Conservation (phyloP, 192 early-diverging fungal species). For the Mortierella hygrophila region DNA sequence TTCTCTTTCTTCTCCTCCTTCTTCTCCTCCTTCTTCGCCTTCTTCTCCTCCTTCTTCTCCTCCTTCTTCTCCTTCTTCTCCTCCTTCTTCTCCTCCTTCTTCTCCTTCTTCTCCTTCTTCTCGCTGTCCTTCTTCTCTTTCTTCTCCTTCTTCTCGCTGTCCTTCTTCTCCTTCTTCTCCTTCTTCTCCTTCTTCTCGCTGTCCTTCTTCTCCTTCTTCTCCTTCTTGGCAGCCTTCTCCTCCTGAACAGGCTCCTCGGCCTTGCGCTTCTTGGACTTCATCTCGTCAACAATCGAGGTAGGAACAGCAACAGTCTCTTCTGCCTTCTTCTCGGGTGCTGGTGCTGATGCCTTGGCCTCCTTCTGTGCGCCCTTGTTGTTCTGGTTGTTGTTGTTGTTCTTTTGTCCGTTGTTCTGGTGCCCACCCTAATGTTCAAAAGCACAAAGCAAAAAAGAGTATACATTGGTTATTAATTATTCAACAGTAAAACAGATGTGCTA, state of each 20-base stretch:
- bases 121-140: conserved; percentile 46
- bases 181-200: conserved; percentile 28
- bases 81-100: conserved; percentile 20
- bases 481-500: neutral
- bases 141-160: conserved; percentile 25
- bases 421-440: conserved; percentile 15
- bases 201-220: conserved; percentile 47
- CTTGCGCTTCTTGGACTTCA: conserved; percentile 59
- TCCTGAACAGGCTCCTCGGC: conserved; percentile 39
- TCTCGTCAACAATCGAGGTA: conserved; percentile 54
- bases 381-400: conserved; percentile 28
- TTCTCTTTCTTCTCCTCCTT: conserved; percentile 33
- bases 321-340: conserved; percentile 6
- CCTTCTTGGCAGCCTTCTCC: conserved; percentile 13
- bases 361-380: conserved; percentile 27
- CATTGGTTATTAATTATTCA: neutral
- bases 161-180: conserved; percentile 29
- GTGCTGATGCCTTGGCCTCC: neutral
- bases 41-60: conserved; percentile 34
- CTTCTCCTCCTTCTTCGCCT: conserved; percentile 43
- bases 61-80: conserved; percentile 35
- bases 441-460: conserved; percentile 6
- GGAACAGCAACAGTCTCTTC: conserved; percentile 25
- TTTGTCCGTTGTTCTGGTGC: conserved; percentile 58
- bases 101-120: conserved; percentile 43